Evolutionary conservation across 805 yeast genomes (phyloP).

Genomic region (Teunomyces funiuensis): DNA sequence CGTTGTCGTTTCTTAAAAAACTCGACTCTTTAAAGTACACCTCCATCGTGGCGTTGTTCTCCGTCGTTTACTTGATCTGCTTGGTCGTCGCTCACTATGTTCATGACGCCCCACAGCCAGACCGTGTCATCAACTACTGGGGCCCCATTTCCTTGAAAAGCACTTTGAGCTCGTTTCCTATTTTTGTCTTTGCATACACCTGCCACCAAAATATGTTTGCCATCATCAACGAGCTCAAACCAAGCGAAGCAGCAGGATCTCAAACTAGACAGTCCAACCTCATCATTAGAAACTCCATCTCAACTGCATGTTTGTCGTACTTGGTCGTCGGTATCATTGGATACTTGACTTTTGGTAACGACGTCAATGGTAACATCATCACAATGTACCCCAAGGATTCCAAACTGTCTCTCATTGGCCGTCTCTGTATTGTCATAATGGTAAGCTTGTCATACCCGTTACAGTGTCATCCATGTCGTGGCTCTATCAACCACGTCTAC

Average conservation of each 20-base stretch:
- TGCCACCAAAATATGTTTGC: slow-evolving; percentile 82
- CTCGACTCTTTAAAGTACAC: slow-evolving; percentile 71
- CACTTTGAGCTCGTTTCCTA: slow-evolving; percentile 64
- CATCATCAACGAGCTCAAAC: slow-evolving; percentile 63
- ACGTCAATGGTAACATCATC: slow-evolving; percentile 65
- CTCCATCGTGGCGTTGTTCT: slow-evolving; percentile 64
- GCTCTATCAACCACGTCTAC: slow-evolving; percentile 65
- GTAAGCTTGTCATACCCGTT: slow-evolving; percentile 75
- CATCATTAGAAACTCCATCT: slow-evolving; percentile 52
- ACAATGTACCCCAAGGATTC: slow-evolving; percentile 61
- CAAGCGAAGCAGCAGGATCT: slow-evolving; percentile 34
- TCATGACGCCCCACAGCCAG: slow-evolving; percentile 18
- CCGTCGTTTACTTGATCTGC: slow-evolving; percentile 61
- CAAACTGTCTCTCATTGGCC: slow-evolving; percentile 50
- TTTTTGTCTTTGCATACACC: slow-evolving; percentile 76
- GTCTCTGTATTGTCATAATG: slow-evolving; percentile 66
- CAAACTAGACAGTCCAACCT: slow-evolving; percentile 50
- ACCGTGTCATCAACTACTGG: slow-evolving; percentile 23
- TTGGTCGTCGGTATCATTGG: slow-evolving; percentile 66
- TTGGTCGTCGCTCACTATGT: slow-evolving; percentile 54
- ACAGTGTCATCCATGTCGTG: slow-evolving; percentile 79
- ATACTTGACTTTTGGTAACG: slow-evolving; percentile 70
- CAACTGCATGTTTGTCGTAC: slow-evolving; percentile 57
- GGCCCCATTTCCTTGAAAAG: slow-evolving; percentile 42
- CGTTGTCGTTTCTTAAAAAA: slow-evolving; percentile 59